phyloP scores from a whole-genome alignment of 495 filamentous ascomycete species.

The Penicillium canariense region DNA sequence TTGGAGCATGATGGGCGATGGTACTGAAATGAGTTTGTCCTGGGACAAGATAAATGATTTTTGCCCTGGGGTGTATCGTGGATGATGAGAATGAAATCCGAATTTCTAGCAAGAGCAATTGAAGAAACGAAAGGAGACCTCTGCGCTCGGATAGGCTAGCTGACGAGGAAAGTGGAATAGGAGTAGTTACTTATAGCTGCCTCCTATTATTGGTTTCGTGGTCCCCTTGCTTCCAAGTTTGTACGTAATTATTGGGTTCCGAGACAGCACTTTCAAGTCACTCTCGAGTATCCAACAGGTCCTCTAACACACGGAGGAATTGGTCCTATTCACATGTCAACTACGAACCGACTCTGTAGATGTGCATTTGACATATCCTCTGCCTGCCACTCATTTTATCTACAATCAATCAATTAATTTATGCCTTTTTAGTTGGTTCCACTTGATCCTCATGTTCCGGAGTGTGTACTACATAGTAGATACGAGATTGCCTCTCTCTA shows the following conservation, averaged over 20 bases:
- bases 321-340: conserved; percentile 2
- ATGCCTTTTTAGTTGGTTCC: neutral
- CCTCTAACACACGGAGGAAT: conserved; percentile 7
- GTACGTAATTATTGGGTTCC: conserved; percentile 6
- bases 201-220: neutral
- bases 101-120: no score
- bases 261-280: conserved; percentile 6
- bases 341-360: conserved; percentile 1
- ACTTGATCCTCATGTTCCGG: neutral
- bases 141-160: no score
- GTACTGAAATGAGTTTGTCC: conserved; percentile 1
- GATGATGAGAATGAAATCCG: no score
- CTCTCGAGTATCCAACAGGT: conserved; percentile 6
- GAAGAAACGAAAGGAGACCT: no score
- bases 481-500: neutral
- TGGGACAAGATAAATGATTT: conserved; percentile 4
- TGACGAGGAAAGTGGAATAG: neutral
- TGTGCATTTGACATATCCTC: neutral
- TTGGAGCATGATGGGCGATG: conserved; percentile 14
- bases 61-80: neutral
- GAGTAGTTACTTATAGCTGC: neutral
- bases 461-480: neutral
- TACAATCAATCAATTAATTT: neutral
- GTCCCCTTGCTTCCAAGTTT: neutral
- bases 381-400: neutral